Conservation (phyloP, 139 green algal species). For the Ettlia oleoabundans region DNA sequence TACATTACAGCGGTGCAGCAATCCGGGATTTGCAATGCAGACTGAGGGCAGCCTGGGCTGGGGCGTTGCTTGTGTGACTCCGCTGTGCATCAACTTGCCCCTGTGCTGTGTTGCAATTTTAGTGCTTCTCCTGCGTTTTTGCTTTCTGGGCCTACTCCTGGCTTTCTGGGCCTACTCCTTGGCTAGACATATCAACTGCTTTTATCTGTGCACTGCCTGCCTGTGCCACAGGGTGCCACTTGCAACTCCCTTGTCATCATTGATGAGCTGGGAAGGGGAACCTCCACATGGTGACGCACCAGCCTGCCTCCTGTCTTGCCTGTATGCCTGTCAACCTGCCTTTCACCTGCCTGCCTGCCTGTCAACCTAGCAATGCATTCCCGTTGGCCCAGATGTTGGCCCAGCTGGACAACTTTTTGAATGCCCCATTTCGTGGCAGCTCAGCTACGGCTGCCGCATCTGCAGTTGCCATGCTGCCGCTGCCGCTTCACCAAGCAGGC, state of each 20-base stretch:
- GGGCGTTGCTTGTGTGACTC: not conserved
- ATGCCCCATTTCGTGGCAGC: too few relatives aligned
- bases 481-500: too few relatives aligned
- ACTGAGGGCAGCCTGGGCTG: not conserved
- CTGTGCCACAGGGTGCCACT: slow-evolving; percentile 71
- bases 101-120: not conserved
- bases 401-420: too few relatives aligned
- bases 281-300: slow-evolving; percentile 79
- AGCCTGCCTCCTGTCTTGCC: too few relatives aligned
- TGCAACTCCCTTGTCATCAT: slow-evolving; percentile 91
- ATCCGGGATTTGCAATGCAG: too few relatives aligned
- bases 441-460: not conserved
- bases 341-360: too few relatives aligned
- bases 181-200: not conserved
- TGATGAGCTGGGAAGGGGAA: slow-evolving; percentile 96
- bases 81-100: not conserved
- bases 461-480: not conserved
- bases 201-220: not conserved
- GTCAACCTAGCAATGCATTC: too few relatives aligned
- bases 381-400: too few relatives aligned
- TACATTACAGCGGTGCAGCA: too few relatives aligned
- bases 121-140: too few relatives aligned
- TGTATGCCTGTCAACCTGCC: too few relatives aligned
- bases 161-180: slow-evolving; percentile 5
- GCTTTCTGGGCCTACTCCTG: not conserved